These are phyloP conservation scores for Fusarium globosum DNA, from an alignment of 2,329 filamentous ascomycete genomes.

Conservation along the genomic window DNA sequence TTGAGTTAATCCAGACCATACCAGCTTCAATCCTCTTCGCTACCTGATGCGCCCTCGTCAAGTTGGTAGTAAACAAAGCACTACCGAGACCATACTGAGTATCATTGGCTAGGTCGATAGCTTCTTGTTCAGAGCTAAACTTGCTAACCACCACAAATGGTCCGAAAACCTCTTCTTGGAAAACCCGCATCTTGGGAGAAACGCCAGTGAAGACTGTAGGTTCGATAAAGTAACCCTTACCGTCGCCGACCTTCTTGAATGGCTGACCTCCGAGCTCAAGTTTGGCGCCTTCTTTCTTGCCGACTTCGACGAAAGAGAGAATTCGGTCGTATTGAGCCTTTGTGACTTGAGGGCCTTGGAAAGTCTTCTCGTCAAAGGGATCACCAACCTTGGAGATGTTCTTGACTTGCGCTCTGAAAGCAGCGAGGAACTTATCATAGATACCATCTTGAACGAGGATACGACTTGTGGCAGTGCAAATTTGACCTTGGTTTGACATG, in stretches of 20 bases:
- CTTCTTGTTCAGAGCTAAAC: constrained; percentile 57
- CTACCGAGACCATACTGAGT: constrained; percentile 71
- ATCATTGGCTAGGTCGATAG: constrained; percentile 58
- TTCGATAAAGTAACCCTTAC: constrained; percentile 59
- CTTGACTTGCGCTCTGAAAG: constrained; percentile 22
- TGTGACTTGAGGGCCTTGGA: constrained; percentile 80
- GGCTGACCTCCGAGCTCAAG: constrained; percentile 69
- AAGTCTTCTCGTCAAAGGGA: constrained; percentile 75
- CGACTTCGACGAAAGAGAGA: constrained; percentile 74
- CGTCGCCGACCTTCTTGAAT: constrained; percentile 46
- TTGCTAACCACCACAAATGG: constrained; percentile 56
- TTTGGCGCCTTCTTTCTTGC: constrained; percentile 77
- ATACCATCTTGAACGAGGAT: constrained; percentile 71
- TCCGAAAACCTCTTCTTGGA: constrained; percentile 60
- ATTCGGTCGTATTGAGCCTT: constrained; percentile 77
- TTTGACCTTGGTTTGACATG: constrained; percentile 72
- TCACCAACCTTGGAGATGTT: constrained; percentile 73
- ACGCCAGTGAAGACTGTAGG: constrained; percentile 60
- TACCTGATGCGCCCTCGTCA: constrained; percentile 60
- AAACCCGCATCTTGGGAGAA: constrained; percentile 55
- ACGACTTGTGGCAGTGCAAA: constrained; percentile 73
- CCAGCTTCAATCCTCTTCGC: constrained; percentile 70
- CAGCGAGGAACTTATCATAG: constrained; percentile 69
- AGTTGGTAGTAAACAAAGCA: constrained; percentile 70
- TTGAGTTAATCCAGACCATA: constrained; percentile 65